phyloP scores from a whole-genome alignment of 2,329 filamentous ascomycete genomes.

The Apiospora arundinis region DNA sequence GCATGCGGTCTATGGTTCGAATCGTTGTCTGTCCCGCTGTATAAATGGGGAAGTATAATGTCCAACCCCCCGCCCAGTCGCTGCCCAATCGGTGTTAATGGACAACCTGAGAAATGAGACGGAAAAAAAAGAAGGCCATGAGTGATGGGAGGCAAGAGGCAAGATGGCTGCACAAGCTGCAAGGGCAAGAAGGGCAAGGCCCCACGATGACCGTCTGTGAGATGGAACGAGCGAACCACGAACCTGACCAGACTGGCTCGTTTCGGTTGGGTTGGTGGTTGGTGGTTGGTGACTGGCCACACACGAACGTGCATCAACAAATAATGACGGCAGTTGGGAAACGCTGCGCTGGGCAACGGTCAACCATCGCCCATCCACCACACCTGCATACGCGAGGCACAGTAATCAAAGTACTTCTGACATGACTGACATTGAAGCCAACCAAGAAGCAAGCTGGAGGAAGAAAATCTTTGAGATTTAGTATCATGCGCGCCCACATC shows the following conservation, averaged over 20 bases:
- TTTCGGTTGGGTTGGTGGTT: too few relatives aligned
- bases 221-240: slow-evolving; percentile 1
- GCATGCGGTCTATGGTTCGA: not conserved
- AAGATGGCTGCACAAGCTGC: not conserved
- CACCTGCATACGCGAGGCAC: slow-evolving; percentile 9
- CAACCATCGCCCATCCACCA: not conserved
- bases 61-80: slow-evolving; percentile 17
- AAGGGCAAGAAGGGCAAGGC: slow-evolving; percentile 3
- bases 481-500: not conserved
- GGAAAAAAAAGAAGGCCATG: not conserved
- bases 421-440: too few relatives aligned
- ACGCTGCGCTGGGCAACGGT: not conserved
- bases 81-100: not conserved
- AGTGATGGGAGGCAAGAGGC: too few relatives aligned
- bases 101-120: not conserved
- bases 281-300: not conserved
- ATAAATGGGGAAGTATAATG: not conserved
- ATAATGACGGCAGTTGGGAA: slow-evolving; percentile 5
- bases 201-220: not conserved
- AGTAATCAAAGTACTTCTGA: not conserved
- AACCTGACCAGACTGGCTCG: not conserved
- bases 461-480: not conserved
- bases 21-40: not conserved
- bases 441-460: not conserved
- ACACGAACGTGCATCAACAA: slow-evolving; percentile 10